Base-by-base conservation (phyloP, 495 filamentous ascomycete genomes). In the Cladorrhinum samala region DNA sequence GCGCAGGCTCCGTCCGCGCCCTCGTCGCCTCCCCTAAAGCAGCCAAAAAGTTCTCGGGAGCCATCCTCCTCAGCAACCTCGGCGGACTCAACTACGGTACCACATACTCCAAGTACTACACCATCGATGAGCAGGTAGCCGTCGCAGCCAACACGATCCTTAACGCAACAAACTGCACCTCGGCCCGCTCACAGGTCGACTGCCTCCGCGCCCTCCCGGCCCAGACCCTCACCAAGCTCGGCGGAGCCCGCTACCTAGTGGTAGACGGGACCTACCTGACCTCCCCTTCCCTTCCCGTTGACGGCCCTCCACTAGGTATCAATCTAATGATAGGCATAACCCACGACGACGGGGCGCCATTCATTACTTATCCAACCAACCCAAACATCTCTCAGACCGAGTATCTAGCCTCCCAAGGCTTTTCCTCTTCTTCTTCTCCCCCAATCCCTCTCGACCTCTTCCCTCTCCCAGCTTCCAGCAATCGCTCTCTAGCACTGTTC, bases 11-110 rank as follows among this genome's bases (percentile, higher is more conserved):
- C 23, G 77, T 81, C 0, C 66, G 78, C 18, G 78, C 78, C 9
- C 56, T 83, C 48, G 69, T 81, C 44, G 78, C 75, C 36, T 76
- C 72, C 13, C 77, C 77, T 9, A 73, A 73, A 54, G 68, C 77
- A 0, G 57, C 61, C n/a, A 71, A 71, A 19, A 77, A 78, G 52
- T 80, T 78, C 55, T 59, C 68, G 2, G 65, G 58, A 8, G 79
- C 77, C 3, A 77, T 83, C 46, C 70, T 70, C 33, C 60, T 75
- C 36, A 75, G 69, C 53, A 76, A 75, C 44, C 70, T 79, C 2
- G 77, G 70, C 3, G 78, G 77, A 1, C 66, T 73, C 36, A 68
- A 69, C 51, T 72, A 72, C 52, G 70, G 65, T 3, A 72, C 68
- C 0, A 65, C 70, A 0, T 79, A 75, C 53, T 74, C 72, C 3